phyloP scores from a whole-genome alignment of 208 protist genomes.

The Leishmania tarentolae region DNA sequence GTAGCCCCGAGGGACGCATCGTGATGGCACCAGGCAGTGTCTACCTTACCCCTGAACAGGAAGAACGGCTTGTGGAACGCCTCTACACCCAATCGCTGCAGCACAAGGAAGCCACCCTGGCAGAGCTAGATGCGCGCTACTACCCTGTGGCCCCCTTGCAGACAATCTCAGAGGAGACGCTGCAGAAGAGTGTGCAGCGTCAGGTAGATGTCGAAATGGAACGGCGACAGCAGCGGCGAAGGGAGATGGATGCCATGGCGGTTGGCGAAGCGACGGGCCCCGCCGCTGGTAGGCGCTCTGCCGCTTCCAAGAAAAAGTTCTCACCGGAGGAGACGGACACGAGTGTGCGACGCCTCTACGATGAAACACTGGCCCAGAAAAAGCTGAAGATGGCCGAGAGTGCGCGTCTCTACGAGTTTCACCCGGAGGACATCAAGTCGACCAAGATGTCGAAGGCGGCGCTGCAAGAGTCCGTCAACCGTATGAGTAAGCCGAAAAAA shows the following conservation, averaged over 20 bases:
- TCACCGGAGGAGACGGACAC: conserved; percentile 38
- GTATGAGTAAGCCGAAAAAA: conserved; percentile 81
- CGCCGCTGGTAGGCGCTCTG: conserved; percentile 1
- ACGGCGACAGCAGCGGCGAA: conserved; percentile 39
- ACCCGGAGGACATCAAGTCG: conserved; percentile 33
- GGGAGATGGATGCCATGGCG: conserved; percentile 39
- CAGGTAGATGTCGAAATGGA: conserved; percentile 85
- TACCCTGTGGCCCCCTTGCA: conserved; percentile 60
- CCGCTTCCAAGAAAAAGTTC: conserved; percentile 16
- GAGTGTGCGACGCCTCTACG: conserved; percentile 73
- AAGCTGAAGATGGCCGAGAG: conserved; percentile 67
- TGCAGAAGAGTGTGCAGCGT: conserved; percentile 73
- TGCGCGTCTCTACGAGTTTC: conserved; percentile 62
- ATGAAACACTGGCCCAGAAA: conserved; percentile 58
- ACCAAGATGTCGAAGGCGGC: conserved; percentile 59
- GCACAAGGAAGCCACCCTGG: conserved; percentile 45
- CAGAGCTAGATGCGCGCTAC: conserved; percentile 70
- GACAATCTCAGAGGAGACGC: conserved; percentile 49
- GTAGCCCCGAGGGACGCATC: neutral
- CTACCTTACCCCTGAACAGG: conserved; percentile 51
- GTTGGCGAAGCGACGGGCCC: conserved; percentile 11
- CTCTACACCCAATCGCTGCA: conserved; percentile 71
- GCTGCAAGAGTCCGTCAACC: conserved; percentile 65
- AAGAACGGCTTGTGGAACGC: conserved; percentile 60
- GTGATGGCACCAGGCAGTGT: neutral